Base-by-base conservation (phyloP, 2,329 filamentous ascomycete species). In the Fusarium sp. region DNA sequence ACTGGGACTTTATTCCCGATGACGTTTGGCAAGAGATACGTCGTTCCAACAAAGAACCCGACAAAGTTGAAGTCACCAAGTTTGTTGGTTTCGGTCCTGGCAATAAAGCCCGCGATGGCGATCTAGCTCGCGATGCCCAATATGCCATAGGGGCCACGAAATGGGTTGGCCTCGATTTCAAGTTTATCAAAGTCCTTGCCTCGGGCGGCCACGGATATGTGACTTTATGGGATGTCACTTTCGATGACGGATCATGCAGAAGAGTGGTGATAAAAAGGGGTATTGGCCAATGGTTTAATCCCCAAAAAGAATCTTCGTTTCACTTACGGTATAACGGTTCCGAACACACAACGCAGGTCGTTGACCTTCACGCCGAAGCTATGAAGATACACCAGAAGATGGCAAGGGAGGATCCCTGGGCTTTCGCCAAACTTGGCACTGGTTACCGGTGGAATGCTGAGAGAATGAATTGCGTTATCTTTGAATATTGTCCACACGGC, bases 201-300 rank as follows among this genome's bases (percentile, higher is more conserved):
- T 22, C 34, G 13, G 77, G 76, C n/a, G 74, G 76, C 6, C 68
- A 64, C 10, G 77, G 76, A 24, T 71, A 68, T 17, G 74, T 66
- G 9, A 65, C 68, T 9, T 48, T 78, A 6, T 76, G 73, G 71
- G 63, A 68, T 20, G 63, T 65, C 40, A 48, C 53, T 22, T 72
- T 75, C 15, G 73, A 75, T 15, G 68, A 74, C n/a, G 60, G 53
- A 3, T 49, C 49, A 7, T 58, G 42, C 24, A 59, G 49, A 51
- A 69, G 63, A 18, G 66, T 77, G 18, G 76, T 78, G 46, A 75
- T 78, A 46, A 78, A 78, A 56, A 61, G 68, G 28, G 65, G 39
- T 14, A 7, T 68, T 1, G 7, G 11, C 7, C 3, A 2, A 4
- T 6, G 28, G 7, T 72, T 69, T 14, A 4, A 67, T 15, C 33